Evolutionary conservation across 2,329 filamentous ascomycete genomes (phyloP).

Genomic region (Epichloe sp.): DNA sequence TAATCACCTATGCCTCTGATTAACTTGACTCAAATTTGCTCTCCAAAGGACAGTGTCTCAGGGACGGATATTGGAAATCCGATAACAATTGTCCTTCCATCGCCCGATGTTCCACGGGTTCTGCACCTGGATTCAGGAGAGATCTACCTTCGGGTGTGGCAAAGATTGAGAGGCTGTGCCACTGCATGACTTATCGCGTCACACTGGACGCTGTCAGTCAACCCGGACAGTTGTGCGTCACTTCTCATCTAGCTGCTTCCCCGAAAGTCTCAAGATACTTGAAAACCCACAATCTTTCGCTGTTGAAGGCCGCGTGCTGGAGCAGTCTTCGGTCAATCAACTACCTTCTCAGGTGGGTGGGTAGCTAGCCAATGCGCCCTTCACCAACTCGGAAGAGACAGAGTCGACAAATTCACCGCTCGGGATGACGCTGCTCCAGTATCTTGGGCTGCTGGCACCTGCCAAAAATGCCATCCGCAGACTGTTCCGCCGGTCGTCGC

Average conservation of each 20-base stretch:
- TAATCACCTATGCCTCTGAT: too few relatives aligned
- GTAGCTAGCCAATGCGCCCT: too few relatives aligned
- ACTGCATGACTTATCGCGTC: neutral
- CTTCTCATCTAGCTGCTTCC: neutral
- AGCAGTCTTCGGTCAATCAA: too few relatives aligned
- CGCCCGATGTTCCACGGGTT: neutral
- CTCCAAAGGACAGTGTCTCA: too few relatives aligned
- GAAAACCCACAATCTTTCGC: too few relatives aligned
- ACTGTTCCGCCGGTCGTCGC: constrained; percentile 16
- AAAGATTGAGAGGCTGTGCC: neutral
- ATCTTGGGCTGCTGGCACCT: constrained; percentile 17
- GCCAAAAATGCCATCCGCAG: constrained; percentile 19
- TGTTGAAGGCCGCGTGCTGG: too few relatives aligned
- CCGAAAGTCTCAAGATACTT: too few relatives aligned
- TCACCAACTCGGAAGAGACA: neutral
- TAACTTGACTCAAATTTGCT: too few relatives aligned
- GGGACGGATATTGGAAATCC: too few relatives aligned
- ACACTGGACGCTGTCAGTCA: neutral
- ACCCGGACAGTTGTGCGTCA: neutral
- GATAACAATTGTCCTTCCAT: too few relatives aligned
- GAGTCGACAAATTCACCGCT: neutral
- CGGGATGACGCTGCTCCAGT: constrained; percentile 16
- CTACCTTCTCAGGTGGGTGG: too few relatives aligned
- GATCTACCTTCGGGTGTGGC: neutral
- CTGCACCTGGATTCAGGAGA: neutral